Evolutionary conservation across 192 early-diverging fungal species (phyloP), one percentile per base, ranked within the genome.

Genomic region (Dissophora ornata): DNA sequence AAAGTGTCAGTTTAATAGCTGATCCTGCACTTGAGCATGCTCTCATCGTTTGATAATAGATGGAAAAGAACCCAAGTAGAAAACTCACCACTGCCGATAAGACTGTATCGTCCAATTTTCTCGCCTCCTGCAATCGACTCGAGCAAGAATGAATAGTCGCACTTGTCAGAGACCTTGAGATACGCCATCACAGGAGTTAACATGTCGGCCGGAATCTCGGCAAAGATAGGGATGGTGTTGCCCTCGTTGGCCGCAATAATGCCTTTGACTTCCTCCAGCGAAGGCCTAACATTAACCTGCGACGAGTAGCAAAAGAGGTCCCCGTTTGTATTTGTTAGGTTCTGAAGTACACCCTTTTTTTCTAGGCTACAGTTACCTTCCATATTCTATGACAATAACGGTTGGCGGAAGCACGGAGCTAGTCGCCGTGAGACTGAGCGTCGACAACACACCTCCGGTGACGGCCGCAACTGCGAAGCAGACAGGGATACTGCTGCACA

Each of bases 151-250:
- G 98, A 98, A 79, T 96, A 92, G 13, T 90, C 84, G 64, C 88
- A 89, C 44, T 85, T 81, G 50, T 91, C 83, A 19, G 95, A 83
- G 19, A 98, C 86, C 70, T 92, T 93, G 62, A 98, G 91, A 67
- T 98, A 99, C 21, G 96, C 97, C 19, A 94, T 90, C 18, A 99
- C 96, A 28, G 98, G 98, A 7, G 98, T 99, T 32, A 98, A 85
- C 55, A 98, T 86, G 75, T 99, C 98, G 30, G 92, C 91, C 15
- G 90, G 90, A 36, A 98, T 88, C 65, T 92, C 89, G 36, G 87
- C 84, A 85, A 91, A 98, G 55, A 98, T 88, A 21, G 98, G 98
- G 53, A 98, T 94, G 47, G 91, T 91, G 79, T 96, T 95, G 63
- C 94, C 95, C 46, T 83, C 83, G 13, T 82, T 82, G 28, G 80